Percentiles rank a stretch among this genome's conserved stretches.
Conservation (phyloP, 2,329 filamentous ascomycete genomes). For the Claviceps africana region DNA sequence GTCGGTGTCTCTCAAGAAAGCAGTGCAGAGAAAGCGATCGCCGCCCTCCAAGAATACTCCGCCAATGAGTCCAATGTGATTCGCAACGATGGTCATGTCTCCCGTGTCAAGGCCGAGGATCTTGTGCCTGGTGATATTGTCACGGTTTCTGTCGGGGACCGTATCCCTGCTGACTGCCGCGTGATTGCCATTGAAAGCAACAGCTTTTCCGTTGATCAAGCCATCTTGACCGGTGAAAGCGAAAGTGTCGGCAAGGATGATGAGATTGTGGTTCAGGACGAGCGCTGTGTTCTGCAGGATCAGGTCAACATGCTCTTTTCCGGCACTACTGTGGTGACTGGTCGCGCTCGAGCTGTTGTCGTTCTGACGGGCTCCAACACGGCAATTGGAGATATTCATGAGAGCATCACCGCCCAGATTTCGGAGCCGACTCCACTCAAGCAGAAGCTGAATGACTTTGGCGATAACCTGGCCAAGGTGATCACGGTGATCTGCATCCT, state of each 20-base stretch:
- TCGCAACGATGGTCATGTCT: constrained; percentile 62
- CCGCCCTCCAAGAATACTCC: constrained; percentile 95
- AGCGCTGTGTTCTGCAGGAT: constrained; percentile 87
- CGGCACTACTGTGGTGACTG: constrained; percentile 90
- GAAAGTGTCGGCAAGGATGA: constrained; percentile 88
- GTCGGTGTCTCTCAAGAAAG: constrained; percentile 98
- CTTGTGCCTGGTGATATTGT: constrained; percentile 90
- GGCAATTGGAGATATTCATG: constrained; percentile 96
- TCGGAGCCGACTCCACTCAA: constrained; percentile 94
- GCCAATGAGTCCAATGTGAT: constrained; percentile 94
- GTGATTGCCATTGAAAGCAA: constrained; percentile 87
- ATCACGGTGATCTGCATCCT: constrained; percentile 94
- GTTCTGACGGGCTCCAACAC: constrained; percentile 80
- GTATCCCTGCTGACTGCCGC: constrained; percentile 89
- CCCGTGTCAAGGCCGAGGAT: constrained; percentile 87
- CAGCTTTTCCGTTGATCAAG: constrained; percentile 92
- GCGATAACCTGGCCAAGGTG: constrained; percentile 89
- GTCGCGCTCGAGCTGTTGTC: constrained; percentile 81
- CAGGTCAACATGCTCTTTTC: constrained; percentile 98
- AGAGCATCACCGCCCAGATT: constrained; percentile 96
- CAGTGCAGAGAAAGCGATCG: constrained; percentile 96
- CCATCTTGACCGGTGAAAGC: constrained; percentile 92
- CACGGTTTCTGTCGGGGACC: constrained; percentile 75
- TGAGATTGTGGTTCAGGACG: constrained; percentile 51
- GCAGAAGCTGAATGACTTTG: constrained; percentile 98